Percentiles rank a stretch among this genome's conserved stretches.
These are phyloP conservation scores for Hibiscus trionum DNA, from an alignment of 345 rosid genomes.

Conservation along the genomic window DNA sequence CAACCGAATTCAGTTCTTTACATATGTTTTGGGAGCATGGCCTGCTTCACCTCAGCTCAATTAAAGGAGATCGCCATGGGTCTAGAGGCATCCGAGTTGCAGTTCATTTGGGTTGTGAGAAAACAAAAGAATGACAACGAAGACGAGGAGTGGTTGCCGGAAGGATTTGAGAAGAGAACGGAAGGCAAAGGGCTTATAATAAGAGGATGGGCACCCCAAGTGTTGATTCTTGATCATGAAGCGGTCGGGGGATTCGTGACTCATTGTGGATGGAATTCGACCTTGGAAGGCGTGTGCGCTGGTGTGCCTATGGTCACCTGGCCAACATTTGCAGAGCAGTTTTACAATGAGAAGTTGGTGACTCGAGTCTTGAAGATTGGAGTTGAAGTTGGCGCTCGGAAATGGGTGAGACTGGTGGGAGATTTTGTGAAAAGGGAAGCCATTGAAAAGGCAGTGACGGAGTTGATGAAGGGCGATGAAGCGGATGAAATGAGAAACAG, in stretches of 20 bases:
- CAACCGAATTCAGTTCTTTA: conserved; percentile 32
- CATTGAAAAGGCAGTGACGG: conserved; percentile 31
- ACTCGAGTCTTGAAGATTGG: conserved; percentile 33
- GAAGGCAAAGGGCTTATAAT: conserved; percentile 37
- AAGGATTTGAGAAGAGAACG: conserved; percentile 25
- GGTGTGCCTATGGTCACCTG: conserved; percentile 55
- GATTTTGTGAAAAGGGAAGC: conserved; percentile 27
- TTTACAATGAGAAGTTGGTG: conserved; percentile 45
- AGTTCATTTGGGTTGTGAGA: conserved; percentile 39
- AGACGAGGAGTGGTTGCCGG: conserved; percentile 19
- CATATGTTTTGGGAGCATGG: conserved; percentile 1
- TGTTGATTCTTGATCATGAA: conserved; percentile 48
- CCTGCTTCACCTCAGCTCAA: background rate
- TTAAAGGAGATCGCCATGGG: background rate
- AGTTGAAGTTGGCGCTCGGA: conserved; percentile 28
- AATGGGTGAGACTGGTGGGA: conserved; percentile 18
- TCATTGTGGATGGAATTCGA: conserved; percentile 58
- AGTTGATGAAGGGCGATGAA: conserved; percentile 27
- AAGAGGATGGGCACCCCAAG: conserved; percentile 58
- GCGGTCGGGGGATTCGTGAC: conserved; percentile 51
- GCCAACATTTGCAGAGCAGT: conserved; percentile 39
- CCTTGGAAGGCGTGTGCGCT: conserved; percentile 36
- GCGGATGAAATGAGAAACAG: conserved; percentile 25
- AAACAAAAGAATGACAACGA: conserved; percentile 24
- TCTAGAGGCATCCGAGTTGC: background rate